Conservation (phyloP, 106 monocot genomes). For the Triglochin maritima region DNA sequence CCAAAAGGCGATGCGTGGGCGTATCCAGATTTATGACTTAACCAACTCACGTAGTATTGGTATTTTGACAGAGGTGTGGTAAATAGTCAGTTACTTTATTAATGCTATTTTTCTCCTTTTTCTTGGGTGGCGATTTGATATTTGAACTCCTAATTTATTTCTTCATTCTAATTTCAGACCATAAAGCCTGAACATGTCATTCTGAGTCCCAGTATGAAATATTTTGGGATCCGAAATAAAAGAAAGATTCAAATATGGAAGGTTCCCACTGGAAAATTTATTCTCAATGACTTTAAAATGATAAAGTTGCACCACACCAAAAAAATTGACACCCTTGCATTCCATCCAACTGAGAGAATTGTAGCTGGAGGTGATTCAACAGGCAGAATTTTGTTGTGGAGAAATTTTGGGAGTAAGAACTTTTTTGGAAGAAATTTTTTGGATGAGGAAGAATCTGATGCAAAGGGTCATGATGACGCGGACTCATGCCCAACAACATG, state of each 20-base stretch:
- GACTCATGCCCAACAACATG: conserved; percentile 66
- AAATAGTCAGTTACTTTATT: neutral
- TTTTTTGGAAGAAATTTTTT: conserved; percentile 28
- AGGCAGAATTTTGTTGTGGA: conserved; percentile 91
- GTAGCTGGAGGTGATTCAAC: conserved; percentile 92
- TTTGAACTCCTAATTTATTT: neutral
- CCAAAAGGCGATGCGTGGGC: conserved; percentile 8
- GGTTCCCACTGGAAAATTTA: conserved; percentile 41
- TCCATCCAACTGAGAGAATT: conserved; percentile 79
- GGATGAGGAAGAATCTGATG: conserved; percentile 48
- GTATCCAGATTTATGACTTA: conserved; percentile 17
- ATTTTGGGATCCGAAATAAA: conserved; percentile 58
- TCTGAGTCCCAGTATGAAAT: conserved; percentile 59
- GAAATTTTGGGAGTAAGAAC: conserved; percentile 54
- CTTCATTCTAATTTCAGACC: conserved; percentile 34
- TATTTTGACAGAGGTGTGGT: conserved; percentile 15
- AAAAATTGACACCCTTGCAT: conserved; percentile 55
- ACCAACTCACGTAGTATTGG: conserved; percentile 1
- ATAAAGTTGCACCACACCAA: conserved; percentile 90
- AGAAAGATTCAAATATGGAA: conserved; percentile 69
- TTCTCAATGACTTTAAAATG: conserved; percentile 44
- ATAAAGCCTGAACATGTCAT: conserved; percentile 38
- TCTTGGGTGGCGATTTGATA: too few species aligned
- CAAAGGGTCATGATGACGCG: conserved; percentile 69
- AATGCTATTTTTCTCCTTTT: neutral